Evolutionary conservation across 2,329 filamentous ascomycete species (phyloP).

Genomic region (Calonectria ilicicola): DNA sequence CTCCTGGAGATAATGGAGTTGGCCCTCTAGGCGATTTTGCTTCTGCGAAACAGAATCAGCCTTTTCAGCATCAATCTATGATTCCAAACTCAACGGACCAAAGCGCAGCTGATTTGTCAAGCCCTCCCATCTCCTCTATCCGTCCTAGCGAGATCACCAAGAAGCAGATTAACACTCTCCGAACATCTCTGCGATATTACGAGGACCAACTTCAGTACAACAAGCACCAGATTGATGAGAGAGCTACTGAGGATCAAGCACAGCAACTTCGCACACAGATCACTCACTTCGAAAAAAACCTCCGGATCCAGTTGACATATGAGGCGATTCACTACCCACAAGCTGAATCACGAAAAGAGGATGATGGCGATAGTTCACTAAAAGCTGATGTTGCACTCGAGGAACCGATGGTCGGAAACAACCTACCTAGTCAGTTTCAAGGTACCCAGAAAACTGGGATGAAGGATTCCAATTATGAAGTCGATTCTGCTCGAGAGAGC

Average conservation of each 20-base stretch:
- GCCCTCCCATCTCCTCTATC: slow-evolving; percentile 68
- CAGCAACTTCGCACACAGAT: slow-evolving; percentile 59
- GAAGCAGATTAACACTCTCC: slow-evolving; percentile 66
- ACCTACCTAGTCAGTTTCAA: slow-evolving; percentile 12
- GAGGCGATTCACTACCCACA: slow-evolving; percentile 59
- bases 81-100: not conserved
- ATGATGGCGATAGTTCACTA: slow-evolving; percentile 27
- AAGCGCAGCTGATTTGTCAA: slow-evolving; percentile 17
- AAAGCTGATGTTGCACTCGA: not conserved
- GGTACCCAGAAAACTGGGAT: not conserved
- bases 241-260: slow-evolving; percentile 58
- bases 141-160: slow-evolving; percentile 70
- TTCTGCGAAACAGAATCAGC: slow-evolving; percentile 19
- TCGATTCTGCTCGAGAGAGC: slow-evolving; percentile 23
- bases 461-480: slow-evolving; percentile 15
- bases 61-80: slow-evolving; percentile 17
- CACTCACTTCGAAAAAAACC: slow-evolving; percentile 61
- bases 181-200: slow-evolving; percentile 64
- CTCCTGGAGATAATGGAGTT: slow-evolving; percentile 3
- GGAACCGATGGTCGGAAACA: slow-evolving; percentile 11
- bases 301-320: slow-evolving; percentile 57
- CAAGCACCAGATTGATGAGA: slow-evolving; percentile 71
- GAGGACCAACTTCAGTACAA: slow-evolving; percentile 72
- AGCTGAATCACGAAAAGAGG: slow-evolving; percentile 40
- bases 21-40: slow-evolving; percentile 11